Evolutionary conservation across 2,329 filamentous ascomycete species (phyloP).

Genomic region (Fusarium albidum): DNA sequence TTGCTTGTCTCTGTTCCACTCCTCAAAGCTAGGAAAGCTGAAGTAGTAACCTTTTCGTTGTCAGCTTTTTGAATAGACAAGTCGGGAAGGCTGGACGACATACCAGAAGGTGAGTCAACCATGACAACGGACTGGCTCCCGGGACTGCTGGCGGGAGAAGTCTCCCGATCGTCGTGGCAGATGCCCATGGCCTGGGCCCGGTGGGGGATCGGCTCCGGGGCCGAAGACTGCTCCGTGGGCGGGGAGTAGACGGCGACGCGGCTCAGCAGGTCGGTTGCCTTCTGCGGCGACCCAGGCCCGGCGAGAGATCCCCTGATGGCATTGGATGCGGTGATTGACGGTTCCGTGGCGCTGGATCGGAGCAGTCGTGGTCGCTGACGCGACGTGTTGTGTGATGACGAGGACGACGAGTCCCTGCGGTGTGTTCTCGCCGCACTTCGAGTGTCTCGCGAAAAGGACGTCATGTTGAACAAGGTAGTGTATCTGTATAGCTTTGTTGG

Average conservation of each 20-base stretch:
- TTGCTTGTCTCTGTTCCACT: constrained; percentile 60
- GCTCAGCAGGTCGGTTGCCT: constrained; percentile 63
- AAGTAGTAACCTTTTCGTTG: constrained; percentile 62
- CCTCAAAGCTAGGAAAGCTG: constrained; percentile 78
- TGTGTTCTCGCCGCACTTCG: constrained; percentile 38
- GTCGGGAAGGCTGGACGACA: constrained; percentile 1
- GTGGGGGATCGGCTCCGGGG: constrained; percentile 30
- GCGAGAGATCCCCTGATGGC: constrained; percentile 60
- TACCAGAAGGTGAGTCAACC: constrained; percentile 42
- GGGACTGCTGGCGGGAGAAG: constrained; percentile 32
- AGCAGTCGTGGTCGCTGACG: constrained; percentile 62
- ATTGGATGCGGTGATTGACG: constrained; percentile 65
- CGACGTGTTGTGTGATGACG: constrained; percentile 33
- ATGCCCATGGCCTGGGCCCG: constrained; percentile 36
- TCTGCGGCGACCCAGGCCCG: constrained; percentile 56
- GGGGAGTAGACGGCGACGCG: constrained; percentile 59
- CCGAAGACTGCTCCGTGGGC: constrained; percentile 30
- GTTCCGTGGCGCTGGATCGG: constrained; percentile 63
- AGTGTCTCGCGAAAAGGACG: constrained; percentile 38
- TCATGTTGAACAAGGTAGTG: constrained; percentile 22
- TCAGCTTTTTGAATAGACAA: constrained; percentile 47
- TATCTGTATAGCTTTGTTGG: background rate
- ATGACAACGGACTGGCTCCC: constrained; percentile 36
- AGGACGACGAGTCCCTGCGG: constrained; percentile 40
- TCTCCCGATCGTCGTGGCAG: constrained; percentile 30